Evolutionary conservation across 2,329 filamentous ascomycete genomes (phyloP), one percentile per base, ranked within the genome.

Genomic region (Neonectria neomacrospora): DNA sequence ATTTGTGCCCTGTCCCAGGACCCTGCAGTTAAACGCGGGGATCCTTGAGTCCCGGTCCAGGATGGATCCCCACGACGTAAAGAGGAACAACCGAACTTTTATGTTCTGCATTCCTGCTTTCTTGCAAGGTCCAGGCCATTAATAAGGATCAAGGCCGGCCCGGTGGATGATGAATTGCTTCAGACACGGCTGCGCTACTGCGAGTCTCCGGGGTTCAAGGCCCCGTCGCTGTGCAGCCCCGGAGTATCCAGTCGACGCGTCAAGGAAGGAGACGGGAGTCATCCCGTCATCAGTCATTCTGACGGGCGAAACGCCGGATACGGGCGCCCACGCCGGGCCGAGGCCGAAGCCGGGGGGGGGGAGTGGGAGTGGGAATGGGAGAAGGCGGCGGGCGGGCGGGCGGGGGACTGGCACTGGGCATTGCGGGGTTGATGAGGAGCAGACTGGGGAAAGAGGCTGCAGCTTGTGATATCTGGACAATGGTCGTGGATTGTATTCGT

Each of bases 291-390:
- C 42, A 26, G 42, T 45, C 42, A 45, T 28, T 18, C 47, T 50
- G 26, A 54, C 54, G 48, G 41, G 37, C 52, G 50, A 41, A 41
- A 28, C 48, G 60, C 60, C 60, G 60, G 60, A 58, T 63, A 58
- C 60, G 60, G 59, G 58, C 47, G 37, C 20, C 39, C 30, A 48
- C 34, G 60, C 54, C 60, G 60, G 54, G 22, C 60, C 60, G 60
- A 63, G 55, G 45, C 60, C 60, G 50, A 63, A 23, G 56, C 56
- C 56, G 48, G 56, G 56, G 56, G 56, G 48, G 34, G 30, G 26
- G 41, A 47, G 39, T 34, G 32, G 5, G 30, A 32, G 30, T 11
- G 14, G 34, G 34, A 14, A 14, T 14, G 26, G 30, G 41, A 48
- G 30, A 54, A 16, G 47, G 54, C 52, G 58, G 37, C 23, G 26